Percentiles rank a stretch among this genome's conserved stretches.
phyloP scores from a whole-genome alignment of 2,329 filamentous ascomycete species.

The Ceratocystis ficicola region DNA sequence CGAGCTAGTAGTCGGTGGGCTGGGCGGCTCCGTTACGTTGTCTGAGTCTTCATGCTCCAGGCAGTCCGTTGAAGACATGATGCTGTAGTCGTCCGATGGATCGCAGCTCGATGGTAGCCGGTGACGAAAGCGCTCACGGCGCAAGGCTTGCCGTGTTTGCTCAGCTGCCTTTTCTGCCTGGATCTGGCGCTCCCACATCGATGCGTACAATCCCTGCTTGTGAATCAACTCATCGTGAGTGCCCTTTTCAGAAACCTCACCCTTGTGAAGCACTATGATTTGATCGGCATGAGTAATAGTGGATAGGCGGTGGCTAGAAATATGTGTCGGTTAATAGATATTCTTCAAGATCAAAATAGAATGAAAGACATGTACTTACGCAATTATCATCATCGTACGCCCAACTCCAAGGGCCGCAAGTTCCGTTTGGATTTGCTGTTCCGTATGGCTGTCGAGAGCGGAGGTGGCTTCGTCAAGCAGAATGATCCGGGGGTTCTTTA shows the following conservation, averaged over 20 bases:
- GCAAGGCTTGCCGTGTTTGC: conserved; percentile 38
- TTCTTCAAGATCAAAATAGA: not conserved
- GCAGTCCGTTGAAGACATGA: conserved; percentile 31
- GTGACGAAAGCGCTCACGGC: conserved; percentile 31
- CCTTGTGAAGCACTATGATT: conserved; percentile 65
- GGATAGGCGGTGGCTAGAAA: conserved; percentile 58
- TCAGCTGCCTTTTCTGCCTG: conserved; percentile 59
- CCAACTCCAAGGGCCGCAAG: conserved; percentile 70
- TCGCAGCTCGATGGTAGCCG: conserved; percentile 25
- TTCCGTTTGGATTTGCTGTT: conserved; percentile 83
- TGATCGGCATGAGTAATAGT: conserved; percentile 79
- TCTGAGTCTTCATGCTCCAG: conserved; percentile 28
- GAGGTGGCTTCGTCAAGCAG: conserved; percentile 89
- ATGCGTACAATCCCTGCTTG: conserved; percentile 59
- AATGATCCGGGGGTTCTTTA: conserved; percentile 85
- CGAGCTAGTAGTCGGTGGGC: not conserved
- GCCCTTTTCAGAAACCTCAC: conserved; percentile 64
- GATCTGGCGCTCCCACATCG: conserved; percentile 85
- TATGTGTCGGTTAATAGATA: conserved; percentile 24
- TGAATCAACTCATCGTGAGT: conserved; percentile 66
- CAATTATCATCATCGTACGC: conserved; percentile 89
- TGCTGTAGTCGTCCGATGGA: conserved; percentile 38
- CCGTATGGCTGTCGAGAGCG: conserved; percentile 79
- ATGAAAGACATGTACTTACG: conserved; percentile 42
- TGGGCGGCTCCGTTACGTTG: not conserved